These are phyloP conservation scores for Neckera pumila DNA, from an alignment of 225 moss, liverwort and hornwort species.

Conservation along the genomic window DNA sequence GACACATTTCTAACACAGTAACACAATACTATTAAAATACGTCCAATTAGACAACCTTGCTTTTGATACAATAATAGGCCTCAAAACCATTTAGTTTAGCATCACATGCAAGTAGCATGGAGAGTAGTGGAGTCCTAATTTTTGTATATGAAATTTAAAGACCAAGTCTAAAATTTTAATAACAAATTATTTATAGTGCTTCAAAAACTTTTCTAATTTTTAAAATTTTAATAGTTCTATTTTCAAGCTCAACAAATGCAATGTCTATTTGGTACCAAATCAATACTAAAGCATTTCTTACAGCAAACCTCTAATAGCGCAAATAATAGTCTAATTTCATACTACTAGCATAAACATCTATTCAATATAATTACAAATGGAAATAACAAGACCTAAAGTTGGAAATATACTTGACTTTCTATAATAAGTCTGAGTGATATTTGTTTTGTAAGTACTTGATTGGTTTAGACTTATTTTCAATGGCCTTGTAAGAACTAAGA, in stretches of 20 bases:
- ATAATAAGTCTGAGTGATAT: neutral
- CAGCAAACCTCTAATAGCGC: neutral
- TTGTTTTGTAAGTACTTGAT: neutral
- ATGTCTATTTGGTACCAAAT: neutral
- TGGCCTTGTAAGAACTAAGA: too few species aligned
- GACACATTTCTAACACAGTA: too few species aligned
- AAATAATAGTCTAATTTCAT: neutral
- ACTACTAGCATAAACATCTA: neutral
- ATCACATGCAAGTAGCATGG: neutral
- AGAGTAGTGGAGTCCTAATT: fast-evolving
- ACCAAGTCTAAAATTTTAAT: neutral
- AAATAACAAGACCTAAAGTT: neutral
- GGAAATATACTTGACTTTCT: too few species aligned
- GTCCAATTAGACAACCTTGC: too few species aligned
- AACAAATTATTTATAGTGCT: neutral
- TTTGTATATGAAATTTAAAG: neutral
- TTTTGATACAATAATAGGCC: neutral
- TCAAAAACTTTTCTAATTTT: neutral
- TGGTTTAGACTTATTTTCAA: too few species aligned
- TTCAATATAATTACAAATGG: neutral
- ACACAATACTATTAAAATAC: fast-evolving
- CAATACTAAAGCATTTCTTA: neutral
- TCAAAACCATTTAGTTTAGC: too few species aligned
- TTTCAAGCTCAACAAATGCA: neutral
- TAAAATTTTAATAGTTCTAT: neutral